A percentile compares a stretch with the other conserved stretches of the same genome.
phyloP scores from a whole-genome alignment of 176 grass and related monocot genomes.

The Tillandsia fasciculata region DNA sequence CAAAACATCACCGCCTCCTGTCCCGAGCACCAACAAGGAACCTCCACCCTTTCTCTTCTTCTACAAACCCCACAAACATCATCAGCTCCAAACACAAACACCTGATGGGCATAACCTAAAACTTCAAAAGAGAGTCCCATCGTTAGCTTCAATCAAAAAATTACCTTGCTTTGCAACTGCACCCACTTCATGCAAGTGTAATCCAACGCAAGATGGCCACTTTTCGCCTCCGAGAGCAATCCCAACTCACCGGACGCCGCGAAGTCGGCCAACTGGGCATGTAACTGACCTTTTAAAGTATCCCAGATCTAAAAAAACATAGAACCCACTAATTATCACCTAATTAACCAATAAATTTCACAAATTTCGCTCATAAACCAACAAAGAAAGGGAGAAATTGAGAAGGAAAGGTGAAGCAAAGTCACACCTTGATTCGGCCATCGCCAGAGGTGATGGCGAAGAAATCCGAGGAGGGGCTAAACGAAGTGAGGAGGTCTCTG shows the following conservation, averaged over 20 bases:
- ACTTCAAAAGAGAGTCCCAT: no score
- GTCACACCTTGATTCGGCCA: conserved; percentile 73
- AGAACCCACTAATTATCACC: not conserved
- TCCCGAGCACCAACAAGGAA: no score
- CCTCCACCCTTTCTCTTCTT: no score
- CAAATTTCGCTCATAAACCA: not conserved
- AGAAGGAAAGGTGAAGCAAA: not conserved
- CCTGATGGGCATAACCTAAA: no score
- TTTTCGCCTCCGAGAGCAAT: conserved; percentile 26
- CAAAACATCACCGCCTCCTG: no score
- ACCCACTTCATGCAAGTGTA: conserved; percentile 99
- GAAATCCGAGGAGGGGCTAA: conserved; percentile 65
- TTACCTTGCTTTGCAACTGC: conserved; percentile 65
- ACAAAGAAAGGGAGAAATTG: not conserved
- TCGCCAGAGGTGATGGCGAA: conserved; percentile 76
- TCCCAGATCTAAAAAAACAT: conserved; percentile 70
- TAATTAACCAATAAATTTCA: not conserved
- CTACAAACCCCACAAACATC: no score
- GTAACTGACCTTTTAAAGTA: conserved; percentile 54
- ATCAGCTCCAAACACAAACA: no score
- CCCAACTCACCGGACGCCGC: conserved; percentile 33
- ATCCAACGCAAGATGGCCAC: conserved; percentile 98
- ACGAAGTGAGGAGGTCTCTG: conserved; percentile 59
- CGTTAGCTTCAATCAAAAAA: not conserved
- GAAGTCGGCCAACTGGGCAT: conserved; percentile 73